phyloP scores from a whole-genome alignment of 192 early-diverging fungal species.

The Paraglomus occultum region DNA sequence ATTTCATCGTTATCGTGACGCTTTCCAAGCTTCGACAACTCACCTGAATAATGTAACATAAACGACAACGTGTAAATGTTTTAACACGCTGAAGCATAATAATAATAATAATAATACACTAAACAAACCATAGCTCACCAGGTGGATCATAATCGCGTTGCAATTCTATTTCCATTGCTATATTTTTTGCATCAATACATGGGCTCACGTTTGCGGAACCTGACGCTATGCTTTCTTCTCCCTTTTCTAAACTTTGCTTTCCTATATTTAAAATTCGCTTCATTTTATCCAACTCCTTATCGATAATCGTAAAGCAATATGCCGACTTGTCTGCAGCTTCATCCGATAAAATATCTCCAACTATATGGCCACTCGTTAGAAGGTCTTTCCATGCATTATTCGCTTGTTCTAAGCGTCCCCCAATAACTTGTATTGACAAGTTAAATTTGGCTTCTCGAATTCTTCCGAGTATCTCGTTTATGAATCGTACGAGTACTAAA shows the following conservation, averaged over 20 bases:
- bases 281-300: slow-evolving; percentile 1
- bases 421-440: slow-evolving; percentile 1
- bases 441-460: slow-evolving; percentile 30
- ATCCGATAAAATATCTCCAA: no score
- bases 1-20: slow-evolving; percentile 56
- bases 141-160: neutral
- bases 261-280: neutral
- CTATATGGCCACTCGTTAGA: no score
- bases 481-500: slow-evolving; percentile 34
- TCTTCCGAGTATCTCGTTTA: slow-evolving; percentile 38
- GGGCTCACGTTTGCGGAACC: no score
- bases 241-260: neutral
- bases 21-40: slow-evolving; percentile 35
- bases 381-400: slow-evolving; percentile 27
- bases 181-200: no score
- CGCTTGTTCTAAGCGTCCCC: neutral
- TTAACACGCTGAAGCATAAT: neutral
- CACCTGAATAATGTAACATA: slow-evolving; percentile 32
- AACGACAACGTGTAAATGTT: neutral
- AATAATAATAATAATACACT: neutral
- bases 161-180: neutral
- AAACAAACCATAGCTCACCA: no score
- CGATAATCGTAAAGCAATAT: slow-evolving; percentile 21
- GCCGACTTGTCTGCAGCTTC: no score
- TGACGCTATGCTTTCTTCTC: neutral